Evolutionary conservation across 2,329 filamentous ascomycete genomes (phyloP).

Genomic region (Sarocladium strictum): DNA sequence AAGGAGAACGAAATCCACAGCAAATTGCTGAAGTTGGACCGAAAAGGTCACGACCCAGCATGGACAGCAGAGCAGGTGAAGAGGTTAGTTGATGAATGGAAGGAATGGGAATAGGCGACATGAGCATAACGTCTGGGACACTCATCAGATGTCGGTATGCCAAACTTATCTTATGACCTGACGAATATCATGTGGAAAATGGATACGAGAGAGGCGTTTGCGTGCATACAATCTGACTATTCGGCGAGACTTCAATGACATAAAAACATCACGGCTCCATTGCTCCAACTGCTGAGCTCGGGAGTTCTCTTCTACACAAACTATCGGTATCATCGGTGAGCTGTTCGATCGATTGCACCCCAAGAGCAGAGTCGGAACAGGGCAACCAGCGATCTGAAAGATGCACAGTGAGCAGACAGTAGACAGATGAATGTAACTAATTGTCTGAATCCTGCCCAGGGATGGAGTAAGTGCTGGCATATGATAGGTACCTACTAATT

Average conservation of each 20-base stretch:
- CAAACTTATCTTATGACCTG: background rate
- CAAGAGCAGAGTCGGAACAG: too few relatives aligned
- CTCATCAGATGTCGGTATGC: background rate
- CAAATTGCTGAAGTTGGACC: slow-evolving; percentile 40
- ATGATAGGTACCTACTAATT: too few relatives aligned
- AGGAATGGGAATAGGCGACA: slow-evolving; percentile 46
- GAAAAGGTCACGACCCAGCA: slow-evolving; percentile 25
- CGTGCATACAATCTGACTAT: too few relatives aligned
- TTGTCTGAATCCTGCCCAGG: too few relatives aligned
- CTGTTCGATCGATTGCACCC: too few relatives aligned
- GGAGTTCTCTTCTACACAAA: too few relatives aligned
- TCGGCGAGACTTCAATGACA: background rate
- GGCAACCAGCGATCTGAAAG: too few relatives aligned
- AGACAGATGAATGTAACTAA: too few relatives aligned
- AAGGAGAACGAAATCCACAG: slow-evolving; percentile 55
- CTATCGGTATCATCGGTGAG: too few relatives aligned
- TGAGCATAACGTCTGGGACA: background rate
- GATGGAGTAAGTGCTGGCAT: too few relatives aligned
- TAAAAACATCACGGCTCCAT: background rate
- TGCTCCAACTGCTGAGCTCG: slow-evolving; percentile 3
- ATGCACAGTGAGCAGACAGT: too few relatives aligned
- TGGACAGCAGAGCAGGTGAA: slow-evolving; percentile 39
- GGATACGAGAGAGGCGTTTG: background rate
- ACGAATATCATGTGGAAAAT: slow-evolving; percentile 2
- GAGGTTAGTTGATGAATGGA: slow-evolving; percentile 50